phyloP scores from a whole-genome alignment of 768 basidiomycete species.

The Mycena epipterygia region DNA sequence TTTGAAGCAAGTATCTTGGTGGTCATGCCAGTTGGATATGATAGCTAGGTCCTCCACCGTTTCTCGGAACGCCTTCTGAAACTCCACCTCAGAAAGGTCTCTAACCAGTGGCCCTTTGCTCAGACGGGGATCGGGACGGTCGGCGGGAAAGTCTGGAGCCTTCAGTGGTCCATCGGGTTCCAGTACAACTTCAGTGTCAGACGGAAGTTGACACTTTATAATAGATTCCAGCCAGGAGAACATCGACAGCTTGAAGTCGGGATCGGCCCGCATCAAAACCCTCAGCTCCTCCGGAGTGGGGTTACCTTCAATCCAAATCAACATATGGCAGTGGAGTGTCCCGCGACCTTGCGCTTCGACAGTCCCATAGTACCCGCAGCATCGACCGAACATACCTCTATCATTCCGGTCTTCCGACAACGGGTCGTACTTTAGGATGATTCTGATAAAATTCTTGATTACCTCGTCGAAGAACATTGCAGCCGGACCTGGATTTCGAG shows the following conservation, averaged over 20 bases:
- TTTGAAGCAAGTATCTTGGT: not conserved
- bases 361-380: not conserved
- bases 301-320: slow-evolving; percentile 10
- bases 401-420: too few species aligned
- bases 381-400: not conserved
- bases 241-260: not conserved
- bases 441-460: not conserved
- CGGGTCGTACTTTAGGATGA: not conserved
- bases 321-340: slow-evolving; percentile 48
- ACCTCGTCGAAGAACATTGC: not conserved
- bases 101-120: not conserved
- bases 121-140: not conserved
- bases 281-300: not conserved
- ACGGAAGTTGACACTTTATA: not conserved
- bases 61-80: too few species aligned
- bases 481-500: not conserved
- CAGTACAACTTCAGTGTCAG: too few species aligned
- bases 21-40: not conserved
- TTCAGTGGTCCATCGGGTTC: too few species aligned
- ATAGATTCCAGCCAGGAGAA: not conserved
- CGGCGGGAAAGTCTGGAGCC: not conserved
- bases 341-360: slow-evolving; percentile 38
- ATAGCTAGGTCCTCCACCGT: not conserved
- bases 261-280: not conserved
- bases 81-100: too few species aligned